phyloP scores from a whole-genome alignment of 768 basidiomycete genomes.

The Ramaria rubella region DNA sequence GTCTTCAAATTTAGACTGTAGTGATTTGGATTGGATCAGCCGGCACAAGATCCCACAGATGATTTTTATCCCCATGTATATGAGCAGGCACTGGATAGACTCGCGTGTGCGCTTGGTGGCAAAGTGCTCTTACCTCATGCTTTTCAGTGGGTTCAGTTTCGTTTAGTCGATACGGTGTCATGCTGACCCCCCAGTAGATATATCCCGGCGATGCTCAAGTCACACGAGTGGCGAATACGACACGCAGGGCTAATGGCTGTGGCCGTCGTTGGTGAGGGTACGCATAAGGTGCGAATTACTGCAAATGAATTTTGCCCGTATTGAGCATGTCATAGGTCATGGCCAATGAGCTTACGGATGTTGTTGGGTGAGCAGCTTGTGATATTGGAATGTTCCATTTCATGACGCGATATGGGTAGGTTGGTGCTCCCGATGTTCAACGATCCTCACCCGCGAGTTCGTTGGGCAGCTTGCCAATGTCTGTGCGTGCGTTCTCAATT shows the following conservation, averaged over 20 bases:
- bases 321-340: constrained; percentile 44
- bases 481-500: constrained; percentile 40
- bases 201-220: constrained; percentile 75
- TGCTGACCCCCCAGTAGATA: constrained; percentile 24
- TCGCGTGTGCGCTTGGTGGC: constrained; percentile 77
- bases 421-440: constrained; percentile 71
- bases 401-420: constrained; percentile 29
- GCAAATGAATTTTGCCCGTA: not conserved
- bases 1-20: not conserved
- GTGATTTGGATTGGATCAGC: constrained; percentile 32
- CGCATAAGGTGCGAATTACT: constrained; percentile 45
- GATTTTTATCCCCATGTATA: constrained; percentile 64
- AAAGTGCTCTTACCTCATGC: constrained; percentile 69
- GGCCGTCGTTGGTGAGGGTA: constrained; percentile 80
- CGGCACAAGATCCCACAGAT: constrained; percentile 54
- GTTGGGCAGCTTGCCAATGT: constrained; percentile 81
- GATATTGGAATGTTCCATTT: constrained; percentile 6
- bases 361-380: constrained; percentile 56
- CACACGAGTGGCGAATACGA: constrained; percentile 77
- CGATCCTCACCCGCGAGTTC: constrained; percentile 70
- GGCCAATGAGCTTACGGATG: constrained; percentile 74
- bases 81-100: constrained; percentile 75
- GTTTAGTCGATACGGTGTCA: not conserved
- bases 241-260: constrained; percentile 87
- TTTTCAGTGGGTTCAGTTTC: constrained; percentile 37